These are phyloP conservation scores for Aureobasidium melanogenum DNA, from an alignment of 2,329 filamentous ascomycete species.

Conservation along the genomic window DNA sequence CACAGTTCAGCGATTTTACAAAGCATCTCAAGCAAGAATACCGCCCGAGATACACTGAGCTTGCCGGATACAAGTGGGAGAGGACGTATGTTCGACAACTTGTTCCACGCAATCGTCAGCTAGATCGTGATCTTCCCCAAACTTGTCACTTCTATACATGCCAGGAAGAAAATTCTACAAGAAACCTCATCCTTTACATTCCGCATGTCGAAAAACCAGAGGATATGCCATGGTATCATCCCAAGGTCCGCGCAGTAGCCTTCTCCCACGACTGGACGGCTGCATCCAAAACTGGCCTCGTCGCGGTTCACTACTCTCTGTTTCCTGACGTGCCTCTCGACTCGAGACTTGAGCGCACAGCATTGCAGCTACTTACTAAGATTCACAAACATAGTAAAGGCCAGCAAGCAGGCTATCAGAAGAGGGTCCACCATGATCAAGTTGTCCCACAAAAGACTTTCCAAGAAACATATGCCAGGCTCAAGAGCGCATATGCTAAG, in stretches of 20 bases:
- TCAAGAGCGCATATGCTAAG: constrained; percentile 73
- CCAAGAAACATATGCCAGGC: constrained; percentile 70
- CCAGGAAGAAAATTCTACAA: constrained; percentile 23
- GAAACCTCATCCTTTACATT: constrained; percentile 63
- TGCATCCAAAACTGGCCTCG: constrained; percentile 21
- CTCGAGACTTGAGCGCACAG: constrained; percentile 50
- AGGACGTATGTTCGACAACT: constrained; percentile 66
- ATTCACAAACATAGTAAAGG: constrained; percentile 68
- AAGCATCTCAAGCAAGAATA: constrained; percentile 41
- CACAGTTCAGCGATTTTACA: constrained; percentile 34
- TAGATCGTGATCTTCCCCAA: constrained; percentile 70
- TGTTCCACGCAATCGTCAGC: constrained; percentile 69
- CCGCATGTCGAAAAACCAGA: constrained; percentile 57
- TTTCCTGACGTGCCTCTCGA: constrained; percentile 26
- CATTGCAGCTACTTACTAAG: constrained; percentile 57
- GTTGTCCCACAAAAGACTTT: constrained; percentile 67
- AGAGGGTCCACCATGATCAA: constrained; percentile 75
- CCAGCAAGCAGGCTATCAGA: constrained; percentile 58
- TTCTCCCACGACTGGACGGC: constrained; percentile 53
- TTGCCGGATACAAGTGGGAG: constrained; percentile 35
- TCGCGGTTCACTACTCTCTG: constrained; percentile 46
- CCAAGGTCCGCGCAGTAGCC: constrained; percentile 62
- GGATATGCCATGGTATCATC: constrained; percentile 82
- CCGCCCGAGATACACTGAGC: constrained; percentile 15
- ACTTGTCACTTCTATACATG: constrained; percentile 61